Evolutionary conservation across 2,329 filamentous ascomycete genomes (phyloP), one percentile per base, ranked within the genome.

Genomic region (Fusarium anguioides): DNA sequence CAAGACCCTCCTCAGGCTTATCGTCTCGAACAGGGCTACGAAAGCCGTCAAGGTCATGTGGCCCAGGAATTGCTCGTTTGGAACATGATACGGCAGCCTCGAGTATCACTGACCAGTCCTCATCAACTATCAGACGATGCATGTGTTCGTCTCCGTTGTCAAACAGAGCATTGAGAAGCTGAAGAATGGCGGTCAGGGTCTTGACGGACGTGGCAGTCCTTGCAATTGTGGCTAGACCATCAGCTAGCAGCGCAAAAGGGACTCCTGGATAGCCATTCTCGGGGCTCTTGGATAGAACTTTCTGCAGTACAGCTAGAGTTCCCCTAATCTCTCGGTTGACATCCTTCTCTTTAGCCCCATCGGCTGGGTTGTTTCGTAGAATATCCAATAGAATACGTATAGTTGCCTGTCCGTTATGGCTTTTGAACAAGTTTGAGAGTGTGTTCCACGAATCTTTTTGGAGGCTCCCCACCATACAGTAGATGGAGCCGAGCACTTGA

Each of bases 401-500:
- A 3, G 89, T 89, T 33, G 86, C 86, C 64, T 91, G 89, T 20
- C 90, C 90, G 66, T 92, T 87, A 74, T 93, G 91, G 2, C 91
- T 93, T 71, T 84, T 88, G 80, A 89, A 90, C 1, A 94, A 81
- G 66, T 92, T 90, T 72, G 86, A 84, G 29, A 94, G 81, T 1
- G 89, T 89, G 62, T 87, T 86, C 91, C 91, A 94, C 5, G 91
- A 85, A 37, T 86, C 83, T 64, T 89, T 87, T 58, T 87, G 82
- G 12, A 92, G 82, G 42, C 79, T 81, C 14, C 81, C 79, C 4
- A 94, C 86, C 48, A 92, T 81, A 62, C 86, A 88, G 75, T 91
- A 90, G 60, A 93, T 90, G 37, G 89, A 90, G 71, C 90, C 90
- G 51, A 94, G 81, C 4, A 93, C 86, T 63, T 90, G 87, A 33